Evolutionary conservation across 2,329 filamentous ascomycete genomes (phyloP).

Genomic region (Aspergillus novoparasiticus): DNA sequence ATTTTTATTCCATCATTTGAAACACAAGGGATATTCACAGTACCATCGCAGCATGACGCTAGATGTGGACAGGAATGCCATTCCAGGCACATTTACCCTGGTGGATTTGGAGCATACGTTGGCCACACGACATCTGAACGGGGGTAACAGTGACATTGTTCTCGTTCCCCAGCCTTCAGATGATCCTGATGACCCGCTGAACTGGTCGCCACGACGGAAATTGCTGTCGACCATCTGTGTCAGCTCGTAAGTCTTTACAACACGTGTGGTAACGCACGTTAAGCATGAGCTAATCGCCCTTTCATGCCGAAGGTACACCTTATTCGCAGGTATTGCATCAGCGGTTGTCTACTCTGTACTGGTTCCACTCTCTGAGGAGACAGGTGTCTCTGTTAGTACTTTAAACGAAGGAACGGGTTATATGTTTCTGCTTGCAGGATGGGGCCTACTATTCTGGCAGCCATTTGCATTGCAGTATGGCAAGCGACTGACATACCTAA

Average conservation of each 20-base stretch:
- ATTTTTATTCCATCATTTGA: neutral
- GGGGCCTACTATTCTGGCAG: slow-evolving; percentile 52
- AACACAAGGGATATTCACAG: neutral
- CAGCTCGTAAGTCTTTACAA: slow-evolving; percentile 35
- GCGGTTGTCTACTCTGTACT: slow-evolving; percentile 45
- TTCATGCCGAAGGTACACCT: slow-evolving; percentile 36
- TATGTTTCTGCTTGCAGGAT: slow-evolving; percentile 47
- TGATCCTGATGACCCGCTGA: slow-evolving; percentile 52
- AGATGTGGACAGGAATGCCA: slow-evolving; percentile 28
- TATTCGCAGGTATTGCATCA: slow-evolving; percentile 40
- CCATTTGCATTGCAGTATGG: slow-evolving; percentile 50
- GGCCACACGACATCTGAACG: slow-evolving; percentile 32
- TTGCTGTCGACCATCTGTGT: slow-evolving; percentile 45
- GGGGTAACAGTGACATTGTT: slow-evolving; percentile 41
- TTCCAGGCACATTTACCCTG: slow-evolving; percentile 49
- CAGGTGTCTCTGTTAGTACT: slow-evolving; percentile 36
- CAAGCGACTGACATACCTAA: slow-evolving; percentile 38
- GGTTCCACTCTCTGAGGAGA: slow-evolving; percentile 38
- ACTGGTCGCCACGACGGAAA: slow-evolving; percentile 50
- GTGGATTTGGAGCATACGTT: slow-evolving; percentile 44
- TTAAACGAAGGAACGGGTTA: slow-evolving; percentile 45
- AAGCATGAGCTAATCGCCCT: neutral
- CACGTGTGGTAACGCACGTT: slow-evolving; percentile 2
- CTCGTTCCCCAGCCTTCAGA: slow-evolving; percentile 47
- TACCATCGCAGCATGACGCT: slow-evolving; percentile 26